phyloP scores from a whole-genome alignment of 495 filamentous ascomycete species.

The Penicillium lividum region DNA sequence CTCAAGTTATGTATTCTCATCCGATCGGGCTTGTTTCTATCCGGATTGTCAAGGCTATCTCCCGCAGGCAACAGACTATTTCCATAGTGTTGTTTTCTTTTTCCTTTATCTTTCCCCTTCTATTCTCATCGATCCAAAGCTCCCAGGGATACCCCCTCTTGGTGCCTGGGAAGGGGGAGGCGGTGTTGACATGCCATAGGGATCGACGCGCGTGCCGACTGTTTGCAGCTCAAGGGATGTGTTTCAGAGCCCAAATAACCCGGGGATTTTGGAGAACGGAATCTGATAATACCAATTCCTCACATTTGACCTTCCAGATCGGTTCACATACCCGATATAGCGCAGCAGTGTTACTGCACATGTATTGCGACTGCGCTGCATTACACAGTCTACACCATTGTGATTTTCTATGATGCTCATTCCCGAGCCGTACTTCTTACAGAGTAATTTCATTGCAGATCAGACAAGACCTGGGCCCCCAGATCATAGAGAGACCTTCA shows the following conservation, averaged over 20 bases:
- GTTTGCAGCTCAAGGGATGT: constrained; percentile 29
- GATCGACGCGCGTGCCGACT: constrained; percentile 30
- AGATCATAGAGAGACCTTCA: background rate
- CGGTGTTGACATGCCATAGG: constrained; percentile 39
- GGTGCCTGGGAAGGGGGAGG: constrained; percentile 36
- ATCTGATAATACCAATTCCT: background rate
- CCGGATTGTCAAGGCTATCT: background rate
- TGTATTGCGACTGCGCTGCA: too few relatives aligned
- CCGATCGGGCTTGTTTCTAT: background rate
- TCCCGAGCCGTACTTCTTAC: too few relatives aligned
- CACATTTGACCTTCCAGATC: too few relatives aligned
- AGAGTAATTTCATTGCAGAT: background rate
- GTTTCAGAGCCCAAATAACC: background rate
- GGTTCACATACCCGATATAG: too few relatives aligned
- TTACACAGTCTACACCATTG: too few relatives aligned
- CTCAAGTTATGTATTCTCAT: background rate
- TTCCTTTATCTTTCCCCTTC: constrained; percentile 9
- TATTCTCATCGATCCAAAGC: background rate
- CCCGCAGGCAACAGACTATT: background rate
- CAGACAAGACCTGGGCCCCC: background rate
- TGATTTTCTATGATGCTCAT: too few relatives aligned
- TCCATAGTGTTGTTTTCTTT: background rate
- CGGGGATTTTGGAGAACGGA: background rate
- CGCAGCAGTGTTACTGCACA: too few relatives aligned
- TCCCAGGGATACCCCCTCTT: constrained; percentile 16